Evolutionary conservation across 2,329 filamentous ascomycete genomes (phyloP), one percentile per base, ranked within the genome.

Genomic region (Pleurostoma richardsiae): DNA sequence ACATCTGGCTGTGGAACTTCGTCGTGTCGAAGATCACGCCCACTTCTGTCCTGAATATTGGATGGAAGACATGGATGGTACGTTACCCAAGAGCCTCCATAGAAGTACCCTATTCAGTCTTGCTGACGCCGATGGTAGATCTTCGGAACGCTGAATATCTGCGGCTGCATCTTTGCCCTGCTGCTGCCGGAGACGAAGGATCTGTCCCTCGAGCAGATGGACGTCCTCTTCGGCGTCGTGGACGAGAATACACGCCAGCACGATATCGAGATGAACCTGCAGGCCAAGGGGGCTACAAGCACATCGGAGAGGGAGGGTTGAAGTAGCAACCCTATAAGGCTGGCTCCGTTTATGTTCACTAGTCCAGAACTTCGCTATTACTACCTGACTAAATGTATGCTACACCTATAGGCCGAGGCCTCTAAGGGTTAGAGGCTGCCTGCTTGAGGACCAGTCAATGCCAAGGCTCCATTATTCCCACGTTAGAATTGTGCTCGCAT

Each of bases 1-100:
- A 70, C 0, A 73, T 78, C 53, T 79, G 73, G 74, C 59, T 73
- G 2, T 75, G 70, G 58, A 77, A 76, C 58, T 78, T 76, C 59
- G 62, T 70, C 29, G 73, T 76, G 57, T 63, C 67, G 0, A 66
- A 75, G 29, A 63, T 66, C 11, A 77, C 74, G 1, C 74, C 75
- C 0, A 72, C 73, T 44, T 66, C 74, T 7, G 66, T 77, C 30
- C 57, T 60, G 1, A 70, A 71, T 11, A 64, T 76, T 4, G 67
- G 68, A 1, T 76, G 71, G 71, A 64, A 63, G 41, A 74, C 70
- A 3, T 76, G 33, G 33, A 36, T 36, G 33, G 33, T 36, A 36
- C 8, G 33, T 36, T n/a, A 2, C 8, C n/a, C 8, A 8, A 8
- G 33, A n/a, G 8, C 33, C 8, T 2, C n/a, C 33, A 8, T 2